Base-by-base conservation (phyloP, 768 basidiomycete genomes). In the Tylopilus vinaceipallidus region DNA sequence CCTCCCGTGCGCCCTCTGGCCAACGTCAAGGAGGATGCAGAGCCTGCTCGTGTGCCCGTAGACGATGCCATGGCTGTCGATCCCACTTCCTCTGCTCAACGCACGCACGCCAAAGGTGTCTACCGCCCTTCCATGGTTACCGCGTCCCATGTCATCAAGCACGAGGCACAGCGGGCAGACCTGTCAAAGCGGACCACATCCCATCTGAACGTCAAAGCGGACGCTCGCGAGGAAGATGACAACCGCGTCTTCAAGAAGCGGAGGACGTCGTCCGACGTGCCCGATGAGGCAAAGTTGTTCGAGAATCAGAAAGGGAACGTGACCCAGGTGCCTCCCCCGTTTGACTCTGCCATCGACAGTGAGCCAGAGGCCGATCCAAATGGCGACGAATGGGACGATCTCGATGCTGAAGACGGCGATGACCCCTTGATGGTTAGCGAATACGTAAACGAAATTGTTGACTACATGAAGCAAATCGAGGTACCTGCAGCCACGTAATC, bases 351-450 rank as follows among this genome's bases (percentile, higher is more conserved):
- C 13, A 56, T 66, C 26, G 72, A 82, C 27, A 73, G 72, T 12
- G 80, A 83, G 53, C 65, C 60, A 3, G 88, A 88, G 62, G 84
- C 80, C 4, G 84, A 86, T 56, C 84, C 83, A 3, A 75, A 86
- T 48, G 76, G 75, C 54, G 57, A 73, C 61, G 73, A 77, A 63
- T 98, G 93, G 95, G 88, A 88, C 26, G 95, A 98, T 62, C 78
- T 98, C 14, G 94, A 98, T 56, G 83, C 82, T 1, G 93, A 95
- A 19, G 95, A 98, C 65, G 82, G 75, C 45, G 92, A 94, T 42
- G 95, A 99, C 63, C 97, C 95, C 13, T 76, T 91, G 52, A 98
- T 98, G 95, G 95, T 97, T 56, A 88, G 86, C 72, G 92, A 98
- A 70, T 99, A 99, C 63, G 95, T 97, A 43, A 75, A 75, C 22